Conservation (phyloP, 106 monocot species). For the Dendrobium nobile region DNA sequence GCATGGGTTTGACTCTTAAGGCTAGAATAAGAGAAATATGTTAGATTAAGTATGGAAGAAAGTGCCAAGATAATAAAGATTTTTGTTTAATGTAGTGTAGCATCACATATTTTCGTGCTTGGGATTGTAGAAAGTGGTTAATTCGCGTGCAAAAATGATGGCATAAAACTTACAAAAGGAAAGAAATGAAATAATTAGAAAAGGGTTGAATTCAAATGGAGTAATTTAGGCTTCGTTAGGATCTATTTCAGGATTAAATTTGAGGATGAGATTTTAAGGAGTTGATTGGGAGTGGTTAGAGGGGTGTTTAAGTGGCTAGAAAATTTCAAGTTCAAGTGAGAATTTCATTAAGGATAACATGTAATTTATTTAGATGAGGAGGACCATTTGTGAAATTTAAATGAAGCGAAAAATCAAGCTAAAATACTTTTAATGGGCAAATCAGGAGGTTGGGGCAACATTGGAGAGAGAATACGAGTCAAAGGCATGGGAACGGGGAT, state of each 20-base stretch:
- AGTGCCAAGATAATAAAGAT: too few relatives aligned
- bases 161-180: background rate
- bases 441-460: background rate
- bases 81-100: too few relatives aligned
- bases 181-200: background rate
- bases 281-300: background rate
- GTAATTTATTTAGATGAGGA: background rate
- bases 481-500: background rate
- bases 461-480: background rate
- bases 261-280: background rate
- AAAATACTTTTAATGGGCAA: background rate
- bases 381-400: background rate
- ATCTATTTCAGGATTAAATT: too few relatives aligned
- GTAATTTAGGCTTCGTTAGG: too few relatives aligned
- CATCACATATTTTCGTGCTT: too few relatives aligned
- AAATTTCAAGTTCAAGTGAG: background rate
- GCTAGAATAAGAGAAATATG: too few relatives aligned
- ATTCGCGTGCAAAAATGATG: background rate
- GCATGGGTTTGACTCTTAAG: too few relatives aligned
- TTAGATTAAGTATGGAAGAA: too few relatives aligned
- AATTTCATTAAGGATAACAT: background rate
- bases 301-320: background rate
- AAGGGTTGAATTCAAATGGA: too few relatives aligned
- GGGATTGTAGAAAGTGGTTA: too few relatives aligned
- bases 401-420: background rate